phyloP scores from a whole-genome alignment of 2,329 filamentous ascomycete species.

The Penicillium sp. region DNA sequence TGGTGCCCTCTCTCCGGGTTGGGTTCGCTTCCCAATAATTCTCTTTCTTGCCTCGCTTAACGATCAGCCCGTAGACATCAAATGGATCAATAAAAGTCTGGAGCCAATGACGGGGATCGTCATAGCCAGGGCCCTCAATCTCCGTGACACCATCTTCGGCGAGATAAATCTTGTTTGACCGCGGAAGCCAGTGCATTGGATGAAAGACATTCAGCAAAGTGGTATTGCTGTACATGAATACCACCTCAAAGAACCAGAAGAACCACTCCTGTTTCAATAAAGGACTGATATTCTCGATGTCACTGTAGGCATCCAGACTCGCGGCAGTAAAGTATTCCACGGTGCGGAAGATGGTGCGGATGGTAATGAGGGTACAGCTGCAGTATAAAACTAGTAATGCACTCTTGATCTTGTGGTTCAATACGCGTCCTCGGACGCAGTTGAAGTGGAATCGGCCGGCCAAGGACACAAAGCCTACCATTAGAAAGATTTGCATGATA shows the following conservation, averaged over 20 bases:
- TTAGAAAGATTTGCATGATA: slow-evolving; percentile 50
- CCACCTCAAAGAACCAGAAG: slow-evolving; percentile 55
- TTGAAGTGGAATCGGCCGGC: slow-evolving; percentile 47
- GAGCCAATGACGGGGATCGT: slow-evolving; percentile 46
- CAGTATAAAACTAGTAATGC: slow-evolving; percentile 46
- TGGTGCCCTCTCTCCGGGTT: background rate
- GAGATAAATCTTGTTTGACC: slow-evolving; percentile 51
- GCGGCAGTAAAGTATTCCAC: slow-evolving; percentile 47
- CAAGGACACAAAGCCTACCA: slow-evolving; percentile 49
- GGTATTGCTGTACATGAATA: slow-evolving; percentile 52
- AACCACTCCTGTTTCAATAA: slow-evolving; percentile 47
- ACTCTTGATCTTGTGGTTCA: slow-evolving; percentile 43
- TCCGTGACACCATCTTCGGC: slow-evolving; percentile 53
- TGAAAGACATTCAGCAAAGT: slow-evolving; percentile 52
- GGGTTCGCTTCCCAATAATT: slow-evolving; percentile 38
- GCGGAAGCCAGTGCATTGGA: slow-evolving; percentile 50
- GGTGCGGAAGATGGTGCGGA: slow-evolving; percentile 48
- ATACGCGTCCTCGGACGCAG: slow-evolving; percentile 36
- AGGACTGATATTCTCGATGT: slow-evolving; percentile 33
- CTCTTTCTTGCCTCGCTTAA: slow-evolving; percentile 33
- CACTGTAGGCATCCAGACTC: slow-evolving; percentile 30
- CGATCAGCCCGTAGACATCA: slow-evolving; percentile 38
- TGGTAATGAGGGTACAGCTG: slow-evolving; percentile 44
- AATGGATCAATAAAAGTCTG: slow-evolving; percentile 45
- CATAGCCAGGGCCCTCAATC: slow-evolving; percentile 48